Base-by-base conservation (phyloP, 176 grass and related monocot species). In the Carex littledalei region DNA sequence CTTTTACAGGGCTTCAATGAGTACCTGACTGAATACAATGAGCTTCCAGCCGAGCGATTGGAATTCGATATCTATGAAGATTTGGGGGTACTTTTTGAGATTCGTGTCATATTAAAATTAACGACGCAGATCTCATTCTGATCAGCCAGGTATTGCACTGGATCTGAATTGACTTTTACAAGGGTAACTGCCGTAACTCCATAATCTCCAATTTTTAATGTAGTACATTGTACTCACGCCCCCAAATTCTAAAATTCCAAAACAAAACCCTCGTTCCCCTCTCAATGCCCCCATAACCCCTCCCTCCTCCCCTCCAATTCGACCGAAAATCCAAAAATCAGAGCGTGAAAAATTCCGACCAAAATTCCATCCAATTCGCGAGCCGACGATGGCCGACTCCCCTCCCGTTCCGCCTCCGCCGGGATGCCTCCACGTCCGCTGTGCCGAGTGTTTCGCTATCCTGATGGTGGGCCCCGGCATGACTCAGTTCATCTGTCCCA, bases 401-500 rank as follows among this genome's bases (percentile, higher is more conserved):
- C 26, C 80, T 75, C 72, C 71, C 34, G 18, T 70, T 81, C 49
- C 50, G 12, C 41, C 67, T 29, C 79, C 84, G 57, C 66, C 58
- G 63, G 87, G 86, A 64, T 78, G 59, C 57, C 56, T 90, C 73
- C 12, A 70, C 85, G 73, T 56, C 35, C 57, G n/a, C 81, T 56
- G 89, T 86, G 82, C 82, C 34, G 50, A 67, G 55, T 65, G 82
- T 32, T 29, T 15, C 45, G 78, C 35, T 74, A 55, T 83, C 65
- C 64, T 87, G 53, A 71, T 26, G 54, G 80, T 83, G 20, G 84
- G 43, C 61, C 60, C 78, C 22, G 76, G 96, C 81, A 82, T 99
- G 88, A 92, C 84, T 17, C 91, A 99, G 87, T 99, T 99, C 88
- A 88, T 88, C 64, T 99, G 96, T 84, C 96, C 96, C 82, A 92